These are phyloP conservation scores for Chlamydomonas reinhardtii DNA, from an alignment of 163 green algal genomes.

Conservation along the genomic window DNA sequence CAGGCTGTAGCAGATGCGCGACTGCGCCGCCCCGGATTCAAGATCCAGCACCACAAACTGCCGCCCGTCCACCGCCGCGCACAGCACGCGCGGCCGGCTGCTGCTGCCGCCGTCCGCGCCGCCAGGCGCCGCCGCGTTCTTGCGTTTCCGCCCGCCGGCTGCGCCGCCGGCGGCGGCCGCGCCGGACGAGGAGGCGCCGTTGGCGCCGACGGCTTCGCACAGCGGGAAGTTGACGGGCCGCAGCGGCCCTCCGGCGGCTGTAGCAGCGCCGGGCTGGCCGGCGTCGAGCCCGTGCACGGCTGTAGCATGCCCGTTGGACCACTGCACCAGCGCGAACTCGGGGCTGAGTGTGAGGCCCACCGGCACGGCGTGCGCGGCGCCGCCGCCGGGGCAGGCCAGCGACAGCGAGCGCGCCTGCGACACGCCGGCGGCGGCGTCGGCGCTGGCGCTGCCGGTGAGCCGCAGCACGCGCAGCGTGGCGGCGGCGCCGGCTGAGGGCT, in stretches of 20 bases:
- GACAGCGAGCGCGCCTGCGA: neutral
- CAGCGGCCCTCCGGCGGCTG: neutral
- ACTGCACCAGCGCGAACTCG: constrained; percentile 40
- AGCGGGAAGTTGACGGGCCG: constrained; percentile 22
- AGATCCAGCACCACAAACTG: constrained; percentile 45
- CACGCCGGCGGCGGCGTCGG: neutral
- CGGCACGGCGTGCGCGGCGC: neutral
- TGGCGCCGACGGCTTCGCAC: constrained; percentile 1
- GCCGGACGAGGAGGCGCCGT: constrained; percentile 18
- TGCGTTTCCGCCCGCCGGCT: constrained; percentile 19
- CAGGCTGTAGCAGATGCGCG: constrained; percentile 41
- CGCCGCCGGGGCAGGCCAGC: constrained; percentile 28
- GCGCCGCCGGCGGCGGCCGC: neutral
- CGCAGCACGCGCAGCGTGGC: constrained; percentile 25
- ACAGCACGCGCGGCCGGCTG: constrained; percentile 28
- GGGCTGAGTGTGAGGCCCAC: constrained; percentile 23
- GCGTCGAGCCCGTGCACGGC: constrained; percentile 22
- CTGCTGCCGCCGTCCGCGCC: neutral
- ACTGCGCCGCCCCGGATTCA: constrained; percentile 27
- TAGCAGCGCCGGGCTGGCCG: neutral
- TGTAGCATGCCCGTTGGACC: constrained; percentile 37
- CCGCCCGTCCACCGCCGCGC: constrained; percentile 36
- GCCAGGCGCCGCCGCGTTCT: neutral
- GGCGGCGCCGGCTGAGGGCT: neutral
- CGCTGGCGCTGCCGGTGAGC: too few species aligned